These are phyloP conservation scores for Alternaria burnsii DNA, from an alignment of 2,329 filamentous ascomycete species.

Conservation along the genomic window DNA sequence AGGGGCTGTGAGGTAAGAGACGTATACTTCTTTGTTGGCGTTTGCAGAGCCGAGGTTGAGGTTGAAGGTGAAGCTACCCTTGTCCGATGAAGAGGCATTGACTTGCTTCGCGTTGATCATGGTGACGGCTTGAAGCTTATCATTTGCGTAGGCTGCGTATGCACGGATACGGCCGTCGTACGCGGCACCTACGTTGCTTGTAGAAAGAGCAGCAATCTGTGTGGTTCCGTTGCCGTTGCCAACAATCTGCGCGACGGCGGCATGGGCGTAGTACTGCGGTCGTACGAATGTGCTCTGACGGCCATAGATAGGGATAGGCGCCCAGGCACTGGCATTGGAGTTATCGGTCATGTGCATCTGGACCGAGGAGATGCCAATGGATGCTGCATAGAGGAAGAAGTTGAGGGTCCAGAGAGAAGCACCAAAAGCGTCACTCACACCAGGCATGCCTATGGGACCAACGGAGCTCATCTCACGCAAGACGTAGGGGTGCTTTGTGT, in stretches of 20 bases:
- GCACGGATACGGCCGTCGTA: slow-evolving; percentile 56
- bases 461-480: slow-evolving; percentile 62
- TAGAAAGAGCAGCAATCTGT: slow-evolving; percentile 51
- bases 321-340: slow-evolving; percentile 61
- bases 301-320: slow-evolving; percentile 54
- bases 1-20: slow-evolving; percentile 58
- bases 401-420: slow-evolving; percentile 63
- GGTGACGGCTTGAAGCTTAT: slow-evolving; percentile 53
- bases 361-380: slow-evolving; percentile 58
- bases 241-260: slow-evolving; percentile 61
- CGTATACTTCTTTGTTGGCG: slow-evolving; percentile 55
- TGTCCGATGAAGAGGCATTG: slow-evolving; percentile 51
- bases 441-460: slow-evolving; percentile 58
- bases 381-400: slow-evolving; percentile 61
- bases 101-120: slow-evolving; percentile 58
- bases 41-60: slow-evolving; percentile 53
- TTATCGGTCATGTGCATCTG: slow-evolving; percentile 65
- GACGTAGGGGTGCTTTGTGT: slow-evolving; percentile 58
- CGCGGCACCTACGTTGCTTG: slow-evolving; percentile 39
- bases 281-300: slow-evolving; percentile 56
- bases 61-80: slow-evolving; percentile 53
- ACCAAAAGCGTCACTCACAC: slow-evolving; percentile 60
- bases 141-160: slow-evolving; percentile 58
- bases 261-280: slow-evolving; percentile 61
- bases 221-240: slow-evolving; percentile 58